Evolutionary conservation across 176 grass and related monocot genomes (phyloP), one percentile per base, ranked within the genome.

Genomic region (Stipa capillata): DNA sequence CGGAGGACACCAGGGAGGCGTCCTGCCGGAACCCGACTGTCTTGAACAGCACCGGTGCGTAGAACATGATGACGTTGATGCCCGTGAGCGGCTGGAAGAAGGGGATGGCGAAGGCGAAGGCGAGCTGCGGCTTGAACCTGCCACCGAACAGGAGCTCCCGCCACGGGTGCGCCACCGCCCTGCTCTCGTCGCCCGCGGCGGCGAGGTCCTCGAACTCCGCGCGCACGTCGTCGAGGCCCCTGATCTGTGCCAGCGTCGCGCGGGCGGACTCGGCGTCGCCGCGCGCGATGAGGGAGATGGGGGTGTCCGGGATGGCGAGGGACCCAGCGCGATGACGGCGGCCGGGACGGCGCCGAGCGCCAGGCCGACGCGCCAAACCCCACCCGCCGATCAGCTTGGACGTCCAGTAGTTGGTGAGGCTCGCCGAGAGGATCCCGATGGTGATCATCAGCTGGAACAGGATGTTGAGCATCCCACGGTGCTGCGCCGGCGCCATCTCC

Each of bases 31-130:
- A 88, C 0, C 86, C 81, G 6, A 84, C 70, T 4, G 86, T 88
- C 86, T 88, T 84, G 86, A 83, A 92, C 29, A 92, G 84, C 29
- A 89, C 90, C 1, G 90, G 86, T 8, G 90, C 90, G 34, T 92
- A 92, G 72, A 92, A 89, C 90, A 92, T 92, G 61, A 92, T 92
- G 6, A 84, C 90, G 65, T 92, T 92, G 73, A 92, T 92, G 8
- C 90, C 90, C 0, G 86, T 92, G 13, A 92, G 88, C 43, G 89
- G 86, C 34, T 89, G 90, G 79, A 87, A 87, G 80, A 87, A 88
- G 23, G 86, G 86, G 24, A 88, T 1, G 21, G 60, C 7, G 3
- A 89, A 12, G 16, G 71, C 55, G 69, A 89, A 76, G 0, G 65
- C 47, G 0, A 89, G 82, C 77, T 85, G 82, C 1, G 87, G 87